phyloP scores from a whole-genome alignment of 129 eudicot genomes.

The Ambrosia artemisiifolia region DNA sequence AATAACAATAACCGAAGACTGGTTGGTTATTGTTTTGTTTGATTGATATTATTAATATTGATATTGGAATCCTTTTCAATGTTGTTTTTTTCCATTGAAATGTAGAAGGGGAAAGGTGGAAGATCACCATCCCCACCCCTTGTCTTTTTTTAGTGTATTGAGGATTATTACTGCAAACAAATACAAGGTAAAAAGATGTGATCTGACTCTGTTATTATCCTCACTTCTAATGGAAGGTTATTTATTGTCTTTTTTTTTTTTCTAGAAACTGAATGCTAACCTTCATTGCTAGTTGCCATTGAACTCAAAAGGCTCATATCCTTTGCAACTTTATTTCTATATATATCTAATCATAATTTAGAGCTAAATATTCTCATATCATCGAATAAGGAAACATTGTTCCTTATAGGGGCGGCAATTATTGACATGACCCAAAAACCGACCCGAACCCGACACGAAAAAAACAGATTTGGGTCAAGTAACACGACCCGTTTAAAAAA shows the following conservation, averaged over 20 bases:
- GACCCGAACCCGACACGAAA: too few species aligned
- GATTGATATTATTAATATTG: conserved; percentile 18
- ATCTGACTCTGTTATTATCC: conserved; percentile 39
- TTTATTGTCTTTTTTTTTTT: conserved; percentile 4
- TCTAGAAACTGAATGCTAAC: background rate
- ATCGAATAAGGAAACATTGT: too few species aligned
- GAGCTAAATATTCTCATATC: too few species aligned
- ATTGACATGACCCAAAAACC: too few species aligned
- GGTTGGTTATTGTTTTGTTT: background rate
- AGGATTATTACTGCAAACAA: conserved; percentile 19
- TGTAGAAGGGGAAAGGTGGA: conserved; percentile 50
- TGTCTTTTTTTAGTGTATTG: conserved; percentile 15
- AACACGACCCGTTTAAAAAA: too few species aligned
- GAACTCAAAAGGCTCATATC: too few species aligned
- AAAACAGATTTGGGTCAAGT: too few species aligned
- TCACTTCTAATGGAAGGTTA: conserved; percentile 50
- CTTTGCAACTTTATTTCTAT: too few species aligned
- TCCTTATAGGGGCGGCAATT: too few species aligned
- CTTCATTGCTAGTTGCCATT: background rate
- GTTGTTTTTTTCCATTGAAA: conserved; percentile 22
- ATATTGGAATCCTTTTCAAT: conserved; percentile 15
- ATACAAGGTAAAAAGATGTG: conserved; percentile 14
- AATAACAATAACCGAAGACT: conserved; percentile 2
- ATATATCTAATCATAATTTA: too few species aligned
- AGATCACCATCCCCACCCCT: conserved; percentile 40